phyloP scores from a whole-genome alignment of 2,329 filamentous ascomycete species.

The Fusarium burgessii region DNA sequence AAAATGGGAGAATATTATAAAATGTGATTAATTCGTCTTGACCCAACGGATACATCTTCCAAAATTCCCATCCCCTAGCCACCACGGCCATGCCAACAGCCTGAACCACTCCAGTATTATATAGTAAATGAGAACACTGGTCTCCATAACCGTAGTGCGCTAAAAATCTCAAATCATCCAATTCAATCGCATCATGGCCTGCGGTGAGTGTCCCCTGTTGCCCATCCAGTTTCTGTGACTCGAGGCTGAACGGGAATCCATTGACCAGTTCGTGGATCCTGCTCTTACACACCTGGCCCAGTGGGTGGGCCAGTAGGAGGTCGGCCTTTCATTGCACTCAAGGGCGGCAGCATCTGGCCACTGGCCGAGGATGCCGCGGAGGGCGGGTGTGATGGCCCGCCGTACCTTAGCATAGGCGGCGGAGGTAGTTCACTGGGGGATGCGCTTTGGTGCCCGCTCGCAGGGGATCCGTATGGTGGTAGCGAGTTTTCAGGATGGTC shows the following conservation, averaged over 20 bases:
- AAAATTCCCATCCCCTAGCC: slow-evolving; percentile 40
- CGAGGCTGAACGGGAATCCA: slow-evolving; percentile 51
- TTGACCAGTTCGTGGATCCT: slow-evolving; percentile 53
- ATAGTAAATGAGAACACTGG: slow-evolving; percentile 34
- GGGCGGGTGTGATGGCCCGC: slow-evolving; percentile 53
- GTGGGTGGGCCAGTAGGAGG: slow-evolving; percentile 40
- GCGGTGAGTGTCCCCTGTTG: slow-evolving; percentile 47
- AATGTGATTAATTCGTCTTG: slow-evolving; percentile 39
- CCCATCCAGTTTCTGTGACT: slow-evolving; percentile 53
- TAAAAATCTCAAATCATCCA: slow-evolving; percentile 13
- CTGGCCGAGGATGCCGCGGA: slow-evolving; percentile 54
- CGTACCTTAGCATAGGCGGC: slow-evolving; percentile 55
- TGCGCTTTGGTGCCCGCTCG: slow-evolving; percentile 45
- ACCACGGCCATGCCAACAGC: slow-evolving; percentile 33
- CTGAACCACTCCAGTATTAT: slow-evolving; percentile 41
- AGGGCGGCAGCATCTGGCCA: slow-evolving; percentile 61
- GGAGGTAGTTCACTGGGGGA: slow-evolving; percentile 56
- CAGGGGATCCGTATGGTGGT: slow-evolving; percentile 54
- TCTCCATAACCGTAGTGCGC: slow-evolving; percentile 5
- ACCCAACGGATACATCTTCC: slow-evolving; percentile 48
- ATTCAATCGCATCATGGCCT: slow-evolving; percentile 39
- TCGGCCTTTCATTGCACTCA: slow-evolving; percentile 59
- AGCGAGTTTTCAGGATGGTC: slow-evolving; percentile 58
- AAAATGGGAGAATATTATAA: slow-evolving; percentile 23
- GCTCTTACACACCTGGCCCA: slow-evolving; percentile 49